Conservation (phyloP, 2,329 filamentous ascomycete genomes). For the Aspergillus cejpii region DNA sequence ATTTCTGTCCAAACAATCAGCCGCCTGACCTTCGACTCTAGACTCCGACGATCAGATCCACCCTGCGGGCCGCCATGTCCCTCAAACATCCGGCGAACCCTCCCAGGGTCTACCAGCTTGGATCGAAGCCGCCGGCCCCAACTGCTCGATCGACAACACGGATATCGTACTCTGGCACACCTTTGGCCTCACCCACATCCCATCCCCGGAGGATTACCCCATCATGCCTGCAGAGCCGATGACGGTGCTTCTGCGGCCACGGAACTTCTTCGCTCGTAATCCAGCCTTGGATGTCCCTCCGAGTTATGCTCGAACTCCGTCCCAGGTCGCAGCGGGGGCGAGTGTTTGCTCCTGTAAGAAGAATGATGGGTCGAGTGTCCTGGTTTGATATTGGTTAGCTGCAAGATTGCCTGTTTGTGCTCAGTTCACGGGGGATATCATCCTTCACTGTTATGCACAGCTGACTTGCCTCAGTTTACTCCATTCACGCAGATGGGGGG, state of each 20-base stretch:
- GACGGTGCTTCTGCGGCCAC: constrained; percentile 67
- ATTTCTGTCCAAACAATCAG: constrained; percentile 1
- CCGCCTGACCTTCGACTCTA: constrained; percentile 29
- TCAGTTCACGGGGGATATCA: too few species aligned
- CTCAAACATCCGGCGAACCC: constrained; percentile 76
- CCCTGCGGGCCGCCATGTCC: constrained; percentile 79
- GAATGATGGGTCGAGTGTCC: constrained; percentile 35
- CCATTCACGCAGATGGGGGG: too few species aligned
- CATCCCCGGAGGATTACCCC: constrained; percentile 82
- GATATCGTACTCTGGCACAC: constrained; percentile 92
- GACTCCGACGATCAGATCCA: constrained; percentile 76
- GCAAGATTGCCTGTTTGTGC: background rate
- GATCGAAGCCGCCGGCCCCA: constrained; percentile 60
- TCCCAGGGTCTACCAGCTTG: constrained; percentile 66
- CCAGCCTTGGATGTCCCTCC: constrained; percentile 76
- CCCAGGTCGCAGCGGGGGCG: constrained; percentile 51
- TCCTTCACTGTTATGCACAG: too few species aligned
- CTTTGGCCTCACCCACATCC: constrained; percentile 86
- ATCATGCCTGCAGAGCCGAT: constrained; percentile 87
- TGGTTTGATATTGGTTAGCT: constrained; percentile 28
- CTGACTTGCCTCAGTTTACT: too few species aligned
- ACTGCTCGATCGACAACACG: constrained; percentile 65
- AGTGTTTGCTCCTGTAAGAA: constrained; percentile 32
- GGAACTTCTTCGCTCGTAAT: constrained; percentile 77
- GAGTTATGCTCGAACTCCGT: constrained; percentile 65